phyloP scores from a whole-genome alignment of 169 alveolate genomes.

The Plasmodium chabaudi region DNA sequence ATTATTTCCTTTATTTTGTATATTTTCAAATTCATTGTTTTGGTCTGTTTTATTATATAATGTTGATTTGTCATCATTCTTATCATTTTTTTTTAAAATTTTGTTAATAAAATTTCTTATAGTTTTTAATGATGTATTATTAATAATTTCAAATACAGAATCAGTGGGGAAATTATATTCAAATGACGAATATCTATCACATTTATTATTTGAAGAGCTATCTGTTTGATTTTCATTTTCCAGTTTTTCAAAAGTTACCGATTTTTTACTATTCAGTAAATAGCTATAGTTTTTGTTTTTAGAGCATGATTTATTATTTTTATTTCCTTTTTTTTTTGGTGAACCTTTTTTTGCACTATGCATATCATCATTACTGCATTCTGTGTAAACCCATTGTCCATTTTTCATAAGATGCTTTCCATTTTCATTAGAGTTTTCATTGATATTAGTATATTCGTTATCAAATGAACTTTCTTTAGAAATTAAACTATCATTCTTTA shows the following conservation, averaged over 20 bases:
- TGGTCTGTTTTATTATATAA: conserved; percentile 4
- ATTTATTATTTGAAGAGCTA: conserved; percentile 4
- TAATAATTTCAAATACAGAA: conserved; percentile 45
- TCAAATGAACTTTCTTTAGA: not conserved
- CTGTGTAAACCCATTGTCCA: too few relatives aligned
- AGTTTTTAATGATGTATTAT: conserved; percentile 66
- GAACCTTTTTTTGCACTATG: not conserved
- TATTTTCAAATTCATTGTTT: not conserved
- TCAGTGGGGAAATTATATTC: conserved; percentile 5
- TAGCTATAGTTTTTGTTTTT: conserved; percentile 27
- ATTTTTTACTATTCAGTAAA: conserved; percentile 40
- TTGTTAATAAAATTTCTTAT: conserved; percentile 41
- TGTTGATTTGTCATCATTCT: not conserved
- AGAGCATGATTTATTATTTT: not conserved
- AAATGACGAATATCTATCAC: not conserved
- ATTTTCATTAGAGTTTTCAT: not conserved
- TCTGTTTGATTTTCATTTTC: conserved; percentile 23
- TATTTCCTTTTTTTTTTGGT: not conserved
- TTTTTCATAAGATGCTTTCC: too few relatives aligned
- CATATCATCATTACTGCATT: not conserved
- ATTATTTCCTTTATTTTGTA: conserved; percentile 6
- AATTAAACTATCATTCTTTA: not conserved
- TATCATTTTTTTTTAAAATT: conserved; percentile 36
- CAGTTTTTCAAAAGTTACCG: conserved; percentile 72
- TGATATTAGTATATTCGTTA: not conserved